Conservation (phyloP, 2,329 filamentous ascomycete genomes). For the Rutstroemia sp. region DNA sequence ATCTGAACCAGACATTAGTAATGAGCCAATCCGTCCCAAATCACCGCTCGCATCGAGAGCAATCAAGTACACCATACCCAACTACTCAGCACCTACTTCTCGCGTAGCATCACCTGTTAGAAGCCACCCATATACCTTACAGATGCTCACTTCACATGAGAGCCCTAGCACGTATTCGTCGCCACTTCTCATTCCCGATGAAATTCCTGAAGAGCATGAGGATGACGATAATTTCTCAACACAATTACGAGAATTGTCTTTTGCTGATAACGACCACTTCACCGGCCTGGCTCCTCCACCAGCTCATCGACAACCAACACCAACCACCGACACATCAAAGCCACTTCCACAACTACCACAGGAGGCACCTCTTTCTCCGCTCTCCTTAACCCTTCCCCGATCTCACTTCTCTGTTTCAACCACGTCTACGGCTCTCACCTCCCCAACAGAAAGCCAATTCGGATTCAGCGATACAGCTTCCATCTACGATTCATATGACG, state of each 20-base stretch:
- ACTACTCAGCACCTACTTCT: constrained; percentile 6
- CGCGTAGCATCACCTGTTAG: constrained; percentile 16
- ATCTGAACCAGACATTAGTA: background rate
- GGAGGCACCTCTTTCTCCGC: constrained; percentile 10
- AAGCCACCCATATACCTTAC: background rate
- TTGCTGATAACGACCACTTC: constrained; percentile 17
- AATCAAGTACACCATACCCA: background rate
- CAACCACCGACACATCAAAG: constrained; percentile 15
- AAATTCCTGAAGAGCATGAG: constrained; percentile 42
- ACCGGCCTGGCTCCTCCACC: constrained; percentile 25
- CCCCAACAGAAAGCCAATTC: constrained; percentile 23
- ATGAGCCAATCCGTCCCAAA: constrained; percentile 10
- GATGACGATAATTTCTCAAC: constrained; percentile 59
- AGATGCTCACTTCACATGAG: background rate
- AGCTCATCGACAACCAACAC: constrained; percentile 10
- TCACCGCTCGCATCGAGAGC: background rate
- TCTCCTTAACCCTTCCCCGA: constrained; percentile 17
- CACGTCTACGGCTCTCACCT: constrained; percentile 20
- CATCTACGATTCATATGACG: constrained; percentile 18
- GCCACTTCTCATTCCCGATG: constrained; percentile 36
- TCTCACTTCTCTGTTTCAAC: constrained; percentile 28
- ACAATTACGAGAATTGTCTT: constrained; percentile 14
- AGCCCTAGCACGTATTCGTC: background rate
- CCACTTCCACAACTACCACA: constrained; percentile 26
- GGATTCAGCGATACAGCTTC: constrained; percentile 18